Base-by-base conservation (phyloP, 257 asterid genomes). In the Prunella vulgaris region DNA sequence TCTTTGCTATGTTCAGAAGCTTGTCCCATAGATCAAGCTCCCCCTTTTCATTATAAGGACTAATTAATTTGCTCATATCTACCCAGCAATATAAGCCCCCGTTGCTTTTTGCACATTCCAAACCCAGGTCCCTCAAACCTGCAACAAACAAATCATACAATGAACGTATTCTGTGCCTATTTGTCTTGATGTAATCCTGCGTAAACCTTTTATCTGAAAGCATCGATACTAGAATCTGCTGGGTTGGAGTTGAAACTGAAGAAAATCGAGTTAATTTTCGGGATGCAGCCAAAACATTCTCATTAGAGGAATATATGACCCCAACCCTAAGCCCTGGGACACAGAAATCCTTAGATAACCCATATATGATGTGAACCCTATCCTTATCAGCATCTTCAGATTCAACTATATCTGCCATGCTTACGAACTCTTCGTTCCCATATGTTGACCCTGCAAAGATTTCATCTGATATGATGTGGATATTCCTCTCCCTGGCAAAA, bases 281-380 rank as follows among this genome's bases (percentile, higher is more conserved):
- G 42, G 97, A 87, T 5, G 97, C 97, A 69, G 90, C 88, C 82
- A 91, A 71, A 79, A 94, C 90, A 70, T 80, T 84, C 65, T 89
- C 90, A 53, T 87, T 94, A 25, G 70, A 89, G 40, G 99, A 85
- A 80, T 89, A 86, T 79, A 94, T 82, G 53, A 76, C 96, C 32
- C 99, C 99, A n/a, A 89, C 86, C 63, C 97, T 80, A 73, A 91
- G 91, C 57, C 99, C 99, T 5, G 99, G 96, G 72, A 94, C 71
- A 61, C 90, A 87, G 14, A 90, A 78, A 83, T 91, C 97, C 77
- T 94, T 89, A 12, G 99, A 91, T 22, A 91, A 59, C 66, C 99
- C 97, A 65, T 94, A 91, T 40, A 91, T 69, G 68, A 94, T 86
- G 77, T 94, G 99, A 74, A 94, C 96, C 84, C 95, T 83, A 67